Percentiles rank a stretch among this genome's conserved stretches.
phyloP scores from a whole-genome alignment of 2,329 filamentous ascomycete genomes.

The Pseudogymnoascus sp. region DNA sequence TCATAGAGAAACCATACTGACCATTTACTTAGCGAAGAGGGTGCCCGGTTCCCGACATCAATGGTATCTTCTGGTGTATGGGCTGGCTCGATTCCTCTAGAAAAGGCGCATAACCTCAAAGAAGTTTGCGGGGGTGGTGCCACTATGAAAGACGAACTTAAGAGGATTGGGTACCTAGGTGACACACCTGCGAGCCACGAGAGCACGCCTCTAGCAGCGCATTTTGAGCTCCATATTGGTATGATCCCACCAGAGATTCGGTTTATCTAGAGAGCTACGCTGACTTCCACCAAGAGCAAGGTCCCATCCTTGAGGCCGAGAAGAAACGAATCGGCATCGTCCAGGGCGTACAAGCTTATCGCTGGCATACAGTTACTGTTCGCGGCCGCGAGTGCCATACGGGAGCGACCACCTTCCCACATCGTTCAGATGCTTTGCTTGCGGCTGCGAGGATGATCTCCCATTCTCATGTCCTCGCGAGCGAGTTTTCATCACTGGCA shows the following conservation, averaged over 20 bases:
- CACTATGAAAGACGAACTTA: conserved; percentile 59
- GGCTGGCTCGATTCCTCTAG: conserved; percentile 57
- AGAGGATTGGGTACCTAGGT: conserved; percentile 65
- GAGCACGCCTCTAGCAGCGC: conserved; percentile 59
- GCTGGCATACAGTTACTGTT: conserved; percentile 62
- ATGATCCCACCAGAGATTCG: not conserved
- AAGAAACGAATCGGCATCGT: conserved; percentile 61
- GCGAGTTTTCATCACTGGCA: conserved; percentile 50
- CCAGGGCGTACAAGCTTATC: conserved; percentile 64
- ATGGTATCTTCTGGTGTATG: conserved; percentile 72
- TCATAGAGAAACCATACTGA: not conserved
- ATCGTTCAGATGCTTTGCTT: conserved; percentile 60
- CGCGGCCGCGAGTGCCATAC: conserved; percentile 63
- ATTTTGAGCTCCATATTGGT: conserved; percentile 75
- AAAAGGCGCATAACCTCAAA: conserved; percentile 50
- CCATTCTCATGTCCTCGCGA: conserved; percentile 54
- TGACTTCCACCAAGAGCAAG: conserved; percentile 46
- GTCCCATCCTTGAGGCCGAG: conserved; percentile 60
- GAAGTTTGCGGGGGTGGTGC: conserved; percentile 53
- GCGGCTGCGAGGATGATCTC: conserved; percentile 60
- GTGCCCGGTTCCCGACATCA: conserved; percentile 67
- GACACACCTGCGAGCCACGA: conserved; percentile 45
- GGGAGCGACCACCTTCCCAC: conserved; percentile 61
- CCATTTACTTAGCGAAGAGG: conserved; percentile 69
- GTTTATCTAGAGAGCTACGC: not conserved